These are phyloP conservation scores for Cucurbita ficifolia DNA, from an alignment of 306 rosid genomes.

Conservation along the genomic window DNA sequence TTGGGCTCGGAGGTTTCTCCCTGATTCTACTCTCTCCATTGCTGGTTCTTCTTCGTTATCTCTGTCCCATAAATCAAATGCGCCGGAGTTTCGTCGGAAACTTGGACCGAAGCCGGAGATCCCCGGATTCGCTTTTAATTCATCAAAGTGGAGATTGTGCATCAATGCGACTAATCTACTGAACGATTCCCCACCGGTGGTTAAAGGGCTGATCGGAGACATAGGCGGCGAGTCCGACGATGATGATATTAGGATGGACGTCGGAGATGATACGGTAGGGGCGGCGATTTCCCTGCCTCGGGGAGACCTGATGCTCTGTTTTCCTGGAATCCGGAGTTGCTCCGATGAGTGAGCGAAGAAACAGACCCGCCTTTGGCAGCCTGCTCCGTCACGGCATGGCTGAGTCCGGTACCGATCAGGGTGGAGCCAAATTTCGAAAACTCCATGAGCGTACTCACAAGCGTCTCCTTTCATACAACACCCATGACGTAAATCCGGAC, in stretches of 20 bases:
- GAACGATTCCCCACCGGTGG: slow-evolving; percentile 12
- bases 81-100: neutral
- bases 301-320: slow-evolving; percentile 12
- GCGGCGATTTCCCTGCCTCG: neutral
- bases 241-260: slow-evolving; percentile 13
- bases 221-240: slow-evolving; percentile 40
- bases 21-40: slow-evolving; percentile 88
- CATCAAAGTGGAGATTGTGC: slow-evolving; percentile 25
- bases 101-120: slow-evolving; percentile 4
- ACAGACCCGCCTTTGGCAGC: slow-evolving; percentile 61
- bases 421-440: slow-evolving; percentile 88
- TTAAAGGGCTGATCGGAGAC: slow-evolving; percentile 23
- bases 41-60: slow-evolving; percentile 38
- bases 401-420: slow-evolving; percentile 83
- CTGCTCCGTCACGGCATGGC: slow-evolving; percentile 62
- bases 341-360: slow-evolving; percentile 80
- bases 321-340: slow-evolving; percentile 40
- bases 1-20: slow-evolving; percentile 50
- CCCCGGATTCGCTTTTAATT: slow-evolving; percentile 11
- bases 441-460: slow-evolving; percentile 87
- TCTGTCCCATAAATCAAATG: slow-evolving; percentile 22
- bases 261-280: slow-evolving; percentile 15
- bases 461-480: slow-evolving; percentile 48
- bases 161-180: slow-evolving; percentile 28
- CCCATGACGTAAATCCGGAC: slow-evolving; percentile 67